A percentile compares a stretch with the other conserved stretches of the same genome.
Evolutionary conservation across 78 protist species (phyloP).

Genomic region (Ministeria vibrans): DNA sequence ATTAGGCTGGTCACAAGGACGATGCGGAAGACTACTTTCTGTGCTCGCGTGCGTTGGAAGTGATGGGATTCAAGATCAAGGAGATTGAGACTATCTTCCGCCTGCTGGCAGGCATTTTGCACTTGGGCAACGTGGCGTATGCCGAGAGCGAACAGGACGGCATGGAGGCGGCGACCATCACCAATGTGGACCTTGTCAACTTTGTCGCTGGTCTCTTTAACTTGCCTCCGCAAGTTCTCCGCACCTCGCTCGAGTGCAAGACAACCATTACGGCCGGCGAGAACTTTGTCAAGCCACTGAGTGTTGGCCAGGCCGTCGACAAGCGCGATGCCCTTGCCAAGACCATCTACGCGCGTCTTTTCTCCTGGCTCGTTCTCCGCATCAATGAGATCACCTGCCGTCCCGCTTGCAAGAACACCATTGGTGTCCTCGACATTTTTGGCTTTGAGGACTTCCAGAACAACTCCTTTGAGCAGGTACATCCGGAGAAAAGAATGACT

Average conservation of each 20-base stretch:
- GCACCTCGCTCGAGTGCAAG: neutral
- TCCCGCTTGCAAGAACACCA: slow-evolving; percentile 13
- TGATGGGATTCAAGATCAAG: slow-evolving; percentile 1
- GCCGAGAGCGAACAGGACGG: neutral
- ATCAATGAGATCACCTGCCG: slow-evolving; percentile 33
- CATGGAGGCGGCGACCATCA: neutral
- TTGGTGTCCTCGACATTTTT: slow-evolving; percentile 93
- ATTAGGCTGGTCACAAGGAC: neutral
- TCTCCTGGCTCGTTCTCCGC: slow-evolving; percentile 53
- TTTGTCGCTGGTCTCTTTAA: slow-evolving; percentile 4
- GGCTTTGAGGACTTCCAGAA: slow-evolving; percentile 88
- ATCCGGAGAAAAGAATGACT: no score
- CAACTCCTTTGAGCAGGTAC: slow-evolving; percentile 41
- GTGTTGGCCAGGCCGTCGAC: slow-evolving; percentile 28
- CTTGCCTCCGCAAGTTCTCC: neutral
- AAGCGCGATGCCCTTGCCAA: slow-evolving; percentile 72
- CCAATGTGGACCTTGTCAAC: neutral
- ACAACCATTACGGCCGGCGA: slow-evolving; percentile 21
- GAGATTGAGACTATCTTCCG: slow-evolving; percentile 16
- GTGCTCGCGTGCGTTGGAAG: neutral
- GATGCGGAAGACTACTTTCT: neutral
- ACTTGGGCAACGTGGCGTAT: slow-evolving; percentile 60
- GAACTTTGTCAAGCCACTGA: neutral
- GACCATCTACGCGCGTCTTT: slow-evolving; percentile 59
- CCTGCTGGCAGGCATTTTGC: slow-evolving; percentile 46